Evolutionary conservation across 176 grass and related monocot genomes (phyloP).

Genomic region (Hyparrhenia diplandra): DNA sequence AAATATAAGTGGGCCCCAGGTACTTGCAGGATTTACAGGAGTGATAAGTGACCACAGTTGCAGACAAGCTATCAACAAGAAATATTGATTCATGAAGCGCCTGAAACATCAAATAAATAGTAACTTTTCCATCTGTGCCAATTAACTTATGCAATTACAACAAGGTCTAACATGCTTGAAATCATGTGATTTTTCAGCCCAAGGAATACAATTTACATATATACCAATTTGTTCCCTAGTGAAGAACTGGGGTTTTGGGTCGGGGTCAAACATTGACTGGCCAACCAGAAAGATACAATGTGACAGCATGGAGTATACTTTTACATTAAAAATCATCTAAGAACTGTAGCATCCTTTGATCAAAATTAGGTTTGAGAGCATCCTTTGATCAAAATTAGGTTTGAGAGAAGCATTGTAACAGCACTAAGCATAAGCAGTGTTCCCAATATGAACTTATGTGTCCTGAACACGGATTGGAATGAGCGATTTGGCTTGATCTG

Average conservation of each 20-base stretch:
- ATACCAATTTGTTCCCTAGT: background rate
- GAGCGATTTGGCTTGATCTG: background rate
- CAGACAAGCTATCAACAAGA: slow-evolving; percentile 88
- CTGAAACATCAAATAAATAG: slow-evolving; percentile 55
- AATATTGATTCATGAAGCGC: slow-evolving; percentile 99
- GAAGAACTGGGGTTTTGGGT: background rate
- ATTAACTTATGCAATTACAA: background rate
- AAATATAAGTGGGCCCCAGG: slow-evolving; percentile 92
- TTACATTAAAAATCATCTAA: background rate
- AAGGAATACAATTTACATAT: background rate
- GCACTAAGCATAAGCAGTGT: background rate
- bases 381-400: too few species aligned
- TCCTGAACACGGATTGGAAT: background rate
- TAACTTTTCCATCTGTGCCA: slow-evolving; percentile 13
- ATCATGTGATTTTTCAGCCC: background rate
- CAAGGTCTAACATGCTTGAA: background rate
- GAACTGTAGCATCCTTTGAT: background rate
- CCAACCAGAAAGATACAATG: background rate
- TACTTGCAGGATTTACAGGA: slow-evolving; percentile 96
- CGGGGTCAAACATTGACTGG: background rate
- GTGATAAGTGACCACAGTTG: slow-evolving; percentile 95
- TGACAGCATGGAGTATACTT: background rate
- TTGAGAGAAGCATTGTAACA: background rate
- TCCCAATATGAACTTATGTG: background rate
- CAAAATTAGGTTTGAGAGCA: background rate